phyloP scores from a whole-genome alignment of 78 protist species.

The Monosiga brevicollis region DNA sequence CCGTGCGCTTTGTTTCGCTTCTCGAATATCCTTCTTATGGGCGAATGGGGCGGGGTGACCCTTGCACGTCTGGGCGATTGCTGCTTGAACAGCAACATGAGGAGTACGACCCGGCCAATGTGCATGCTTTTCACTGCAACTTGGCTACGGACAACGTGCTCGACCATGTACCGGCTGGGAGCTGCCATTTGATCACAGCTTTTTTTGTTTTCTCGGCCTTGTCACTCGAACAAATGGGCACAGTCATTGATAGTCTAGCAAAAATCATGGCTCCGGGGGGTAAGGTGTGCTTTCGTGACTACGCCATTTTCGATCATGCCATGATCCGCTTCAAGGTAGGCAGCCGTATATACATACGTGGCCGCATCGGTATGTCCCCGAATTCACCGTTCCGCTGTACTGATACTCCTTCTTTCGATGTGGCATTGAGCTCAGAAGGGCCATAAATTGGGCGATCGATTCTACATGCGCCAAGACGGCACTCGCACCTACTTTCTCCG shows the following conservation, averaged over 20 bases:
- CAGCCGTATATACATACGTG: not conserved
- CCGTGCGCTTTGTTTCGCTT: too few species aligned
- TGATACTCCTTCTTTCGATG: conserved; percentile 5
- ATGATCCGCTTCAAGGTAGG: conserved; percentile 31
- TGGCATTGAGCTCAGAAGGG: conserved; percentile 5
- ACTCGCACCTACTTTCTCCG: conserved; percentile 58
- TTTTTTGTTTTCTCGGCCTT: conserved; percentile 65
- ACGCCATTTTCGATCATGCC: conserved; percentile 59
- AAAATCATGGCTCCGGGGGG: conserved; percentile 38
- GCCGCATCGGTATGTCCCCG: not conserved
- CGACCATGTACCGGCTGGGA: not conserved
- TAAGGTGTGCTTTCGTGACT: conserved; percentile 54
- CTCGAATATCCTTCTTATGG: too few species aligned
- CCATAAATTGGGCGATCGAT: conserved; percentile 31
- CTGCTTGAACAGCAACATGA: not conserved
- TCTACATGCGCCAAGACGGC: conserved; percentile 59
- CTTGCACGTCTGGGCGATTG: too few species aligned
- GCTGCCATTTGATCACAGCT: conserved; percentile 40
- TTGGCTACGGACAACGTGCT: not conserved
- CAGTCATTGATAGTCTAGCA: not conserved
- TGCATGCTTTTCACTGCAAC: not conserved
- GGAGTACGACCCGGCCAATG: not conserved
- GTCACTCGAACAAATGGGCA: conserved; percentile 26
- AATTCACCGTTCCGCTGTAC: not conserved
- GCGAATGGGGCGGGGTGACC: too few species aligned